Base-by-base conservation (phyloP, 495 filamentous ascomycete genomes). In the Aspergillus bertholletiae region DNA sequence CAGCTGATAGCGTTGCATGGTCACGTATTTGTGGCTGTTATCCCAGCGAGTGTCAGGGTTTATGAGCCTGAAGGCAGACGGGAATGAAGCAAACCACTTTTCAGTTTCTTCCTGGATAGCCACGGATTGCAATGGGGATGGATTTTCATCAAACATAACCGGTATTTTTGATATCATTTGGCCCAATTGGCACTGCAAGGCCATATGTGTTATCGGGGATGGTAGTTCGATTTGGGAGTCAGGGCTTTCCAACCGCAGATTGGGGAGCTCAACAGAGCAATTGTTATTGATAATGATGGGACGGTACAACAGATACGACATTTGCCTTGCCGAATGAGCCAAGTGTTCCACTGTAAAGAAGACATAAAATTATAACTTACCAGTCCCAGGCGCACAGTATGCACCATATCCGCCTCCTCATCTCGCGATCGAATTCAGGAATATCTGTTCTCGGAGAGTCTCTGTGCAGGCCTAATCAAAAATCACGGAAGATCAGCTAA, bases 1-100 rank as follows among this genome's bases (percentile, higher is more conserved):
- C 22, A 81, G 59, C 47, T 80, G 78, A 13, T 63, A 65, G 21
- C 79, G 78, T 43, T 82, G 80, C 44, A 76, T 72, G 7, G 72
- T 61, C 27, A 77, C 69, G 57, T 71, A 79, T 5, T 58, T 47
- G 49, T 73, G 55, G 32, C 72, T 59, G 2, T 61, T 39, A 51
- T 83, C 80, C 69, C 77, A 75, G 18, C 65, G 72, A 1, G 65
- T 73, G 41, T 81, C 75, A 0, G 79, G 71, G 15, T 62, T 43
- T 17, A 51, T 41, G 12, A 76, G 30, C 9, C 63, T 61, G 35
- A 78, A 81, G 18, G 76, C 68, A 6, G 64, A 49, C 0, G 76
- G 78, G 11, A 81, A 67, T 15, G 64, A 58, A 5, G 55, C 55
- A 34, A 78, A 61, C 72, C 76, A 83, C 3, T 58, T 54, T 11